Conservation (phyloP, 768 basidiomycete species). For the Hypholoma sublateritium region DNA sequence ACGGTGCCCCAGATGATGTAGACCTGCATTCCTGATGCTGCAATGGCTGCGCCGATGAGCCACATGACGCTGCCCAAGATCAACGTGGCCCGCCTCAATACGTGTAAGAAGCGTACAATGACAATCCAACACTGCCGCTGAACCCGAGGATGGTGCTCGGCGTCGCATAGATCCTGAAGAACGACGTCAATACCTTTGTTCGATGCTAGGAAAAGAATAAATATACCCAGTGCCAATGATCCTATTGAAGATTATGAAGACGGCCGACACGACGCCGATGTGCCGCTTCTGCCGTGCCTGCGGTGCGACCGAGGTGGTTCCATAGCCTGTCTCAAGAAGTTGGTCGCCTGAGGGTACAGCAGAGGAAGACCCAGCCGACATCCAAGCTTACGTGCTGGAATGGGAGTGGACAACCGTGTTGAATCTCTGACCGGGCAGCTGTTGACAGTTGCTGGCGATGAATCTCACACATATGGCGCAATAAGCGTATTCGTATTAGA, state of each 20-base stretch:
- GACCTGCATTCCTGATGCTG: slow-evolving; percentile 38
- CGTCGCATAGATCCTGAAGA: slow-evolving; percentile 36
- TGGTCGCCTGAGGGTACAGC: background rate
- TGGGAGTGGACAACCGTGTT: background rate
- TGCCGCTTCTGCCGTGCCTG: slow-evolving; percentile 7
- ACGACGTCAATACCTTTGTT: background rate
- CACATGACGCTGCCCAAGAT: slow-evolving; percentile 30
- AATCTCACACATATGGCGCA: background rate
- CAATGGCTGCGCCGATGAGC: slow-evolving; percentile 37
- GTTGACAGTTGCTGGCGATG: background rate
- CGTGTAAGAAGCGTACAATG: slow-evolving; percentile 22
- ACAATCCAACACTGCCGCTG: slow-evolving; percentile 40
- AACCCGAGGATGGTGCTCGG: slow-evolving; percentile 35
- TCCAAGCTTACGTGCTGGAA: background rate
- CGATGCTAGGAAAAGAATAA: background rate
- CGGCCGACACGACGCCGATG: slow-evolving; percentile 30
- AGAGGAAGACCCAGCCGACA: background rate
- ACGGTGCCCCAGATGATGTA: slow-evolving; percentile 42
- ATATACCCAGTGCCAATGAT: slow-evolving; percentile 45
- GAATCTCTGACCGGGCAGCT: background rate
- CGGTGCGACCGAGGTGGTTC: background rate
- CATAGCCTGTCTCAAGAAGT: background rate
- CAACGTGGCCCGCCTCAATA: background rate
- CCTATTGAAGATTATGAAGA: slow-evolving; percentile 45
- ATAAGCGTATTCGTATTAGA: background rate